Evolutionary conservation across 2,329 filamentous ascomycete genomes (phyloP), one percentile per base, ranked within the genome.

Genomic region (Penicillium polonicum): DNA sequence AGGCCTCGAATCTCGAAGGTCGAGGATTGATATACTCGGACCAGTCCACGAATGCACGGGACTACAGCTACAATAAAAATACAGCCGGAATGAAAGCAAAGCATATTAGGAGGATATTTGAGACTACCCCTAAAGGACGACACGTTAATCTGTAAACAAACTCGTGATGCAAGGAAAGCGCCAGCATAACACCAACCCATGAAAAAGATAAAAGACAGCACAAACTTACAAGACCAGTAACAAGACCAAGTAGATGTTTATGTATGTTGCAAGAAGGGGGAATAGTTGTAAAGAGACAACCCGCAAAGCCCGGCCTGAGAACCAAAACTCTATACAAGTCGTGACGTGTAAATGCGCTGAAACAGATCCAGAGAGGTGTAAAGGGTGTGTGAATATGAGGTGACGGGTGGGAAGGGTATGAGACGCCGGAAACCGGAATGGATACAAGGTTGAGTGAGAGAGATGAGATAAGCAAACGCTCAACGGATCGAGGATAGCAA

Each of bases 271-370:
- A 52, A 33, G 45, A 46, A 52, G 29, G 35, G 58, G 61, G 57
- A 65, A 64, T 65, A 65, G 48, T 58, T 52, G 49, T 33, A 43
- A 57, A 48, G 38, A 42, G 45, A 54, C 50, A 60, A 57, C 56
- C 60, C 59, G 56, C 53, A 52, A 49, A 59, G 56, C 60, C 48
- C 42, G 60, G 49, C 54, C 38, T 56, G 52, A 63, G 42, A 55
- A 58, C 50, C 55, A 44, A 52, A 65, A 64, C 62, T 67, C 64
- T 66, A 67, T 67, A 63, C 62, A 66, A 54, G 61, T 61, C 60
- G 45, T 64, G 58, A 61, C 52, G 49, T 62, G 57, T 65, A 61
- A 62, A 65, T 64, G 60, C 60, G 54, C 59, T 44, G 58, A 54
- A 50, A 52, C 43, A 54, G 48, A 53, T 55, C 57, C 39, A 55